Evolutionary conservation across 2,329 filamentous ascomycete genomes (phyloP), one percentile per base, ranked within the genome.

Genomic region (Mariannaea elegans): DNA sequence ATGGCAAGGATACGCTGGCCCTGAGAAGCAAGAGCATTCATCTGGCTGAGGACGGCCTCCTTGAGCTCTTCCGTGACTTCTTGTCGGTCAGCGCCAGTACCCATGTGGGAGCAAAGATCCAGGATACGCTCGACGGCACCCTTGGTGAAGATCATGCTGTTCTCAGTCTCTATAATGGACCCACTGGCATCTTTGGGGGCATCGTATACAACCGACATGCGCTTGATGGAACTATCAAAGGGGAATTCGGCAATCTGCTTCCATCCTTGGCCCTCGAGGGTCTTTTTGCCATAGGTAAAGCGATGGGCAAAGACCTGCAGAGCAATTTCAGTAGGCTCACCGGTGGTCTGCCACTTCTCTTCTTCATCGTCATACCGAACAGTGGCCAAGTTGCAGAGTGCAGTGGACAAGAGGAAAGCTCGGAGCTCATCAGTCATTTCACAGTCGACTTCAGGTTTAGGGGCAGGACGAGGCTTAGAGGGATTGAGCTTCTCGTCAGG

Each of bases 161-260:
- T 80, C 4, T 77, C 70, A 1, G 75, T 68, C n/a, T 78, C 72
- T 13, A 77, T 71, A 10, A 80, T 75, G 18, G 72, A 76, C 9
- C 72, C 72, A 2, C 72, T 74, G 32, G 81, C 77, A 7, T 73
- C 72, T 5, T 71, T 64, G 1, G 83, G 83, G 6, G 76, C 76
- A 46, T 85, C 81, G 75, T 91, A 92, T 44, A 93, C 83, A 56
- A 93, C 90, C 8, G 89, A 91, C 90, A 93, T 93, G 68, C 89
- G 87, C 82, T 93, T 93, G 72, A 92, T 87, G 67, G 84, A 84
- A 56, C 88, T 91, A 74, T 93, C 90, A 70, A 93, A 94, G n/a
- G 90, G 90, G 62, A 91, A 91, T 69, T 93, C 91, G 51, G 87
- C 84, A 1, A 89, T 74, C 67, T 89, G 83, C 65, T 83, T 84